Percentiles rank a stretch among this genome's conserved stretches.
Evolutionary conservation across 495 filamentous ascomycete genomes (phyloP).

Genomic region (Talaromyces wortmannii): DNA sequence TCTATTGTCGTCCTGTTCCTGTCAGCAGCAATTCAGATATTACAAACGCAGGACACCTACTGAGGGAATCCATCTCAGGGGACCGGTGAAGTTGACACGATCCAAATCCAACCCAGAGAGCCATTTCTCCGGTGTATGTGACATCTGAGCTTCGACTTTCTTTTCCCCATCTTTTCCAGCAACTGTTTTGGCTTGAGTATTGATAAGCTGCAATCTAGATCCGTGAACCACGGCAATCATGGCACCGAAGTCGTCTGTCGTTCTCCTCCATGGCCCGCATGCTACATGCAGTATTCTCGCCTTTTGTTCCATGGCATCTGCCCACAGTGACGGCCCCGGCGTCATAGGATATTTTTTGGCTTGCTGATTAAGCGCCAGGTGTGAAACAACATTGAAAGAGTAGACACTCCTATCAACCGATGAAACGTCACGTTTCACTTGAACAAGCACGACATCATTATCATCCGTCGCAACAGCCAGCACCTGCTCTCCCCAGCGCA

Average conservation of each 20-base stretch:
- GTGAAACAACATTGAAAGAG: constrained; percentile 17
- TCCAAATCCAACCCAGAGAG: neutral
- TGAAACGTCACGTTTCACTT: constrained; percentile 4
- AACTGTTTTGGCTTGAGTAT: constrained; percentile 13
- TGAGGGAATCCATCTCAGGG: constrained; percentile 24
- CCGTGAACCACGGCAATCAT: constrained; percentile 23
- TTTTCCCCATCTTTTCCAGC: neutral
- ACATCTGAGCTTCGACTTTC: neutral
- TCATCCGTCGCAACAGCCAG: constrained; percentile 32
- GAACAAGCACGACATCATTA: constrained; percentile 32
- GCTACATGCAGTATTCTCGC: constrained; percentile 16
- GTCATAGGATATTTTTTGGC: constrained; percentile 7
- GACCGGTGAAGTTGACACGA: constrained; percentile 19
- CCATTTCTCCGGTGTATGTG: neutral
- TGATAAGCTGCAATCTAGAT: constrained; percentile 21
- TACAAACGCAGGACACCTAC: constrained; percentile 14
- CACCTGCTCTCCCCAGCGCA: constrained; percentile 35
- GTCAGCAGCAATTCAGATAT: neutral
- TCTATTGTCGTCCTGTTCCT: neutral
- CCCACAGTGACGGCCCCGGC: constrained; percentile 22
- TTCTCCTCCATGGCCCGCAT: constrained; percentile 31
- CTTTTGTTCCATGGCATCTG: constrained; percentile 15
- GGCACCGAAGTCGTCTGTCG: constrained; percentile 7
- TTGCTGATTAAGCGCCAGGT: constrained; percentile 9
- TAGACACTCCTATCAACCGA: constrained; percentile 6